Conservation (phyloP, 2,329 filamentous ascomycete species). For the Fonsecaea pugnacius region DNA sequence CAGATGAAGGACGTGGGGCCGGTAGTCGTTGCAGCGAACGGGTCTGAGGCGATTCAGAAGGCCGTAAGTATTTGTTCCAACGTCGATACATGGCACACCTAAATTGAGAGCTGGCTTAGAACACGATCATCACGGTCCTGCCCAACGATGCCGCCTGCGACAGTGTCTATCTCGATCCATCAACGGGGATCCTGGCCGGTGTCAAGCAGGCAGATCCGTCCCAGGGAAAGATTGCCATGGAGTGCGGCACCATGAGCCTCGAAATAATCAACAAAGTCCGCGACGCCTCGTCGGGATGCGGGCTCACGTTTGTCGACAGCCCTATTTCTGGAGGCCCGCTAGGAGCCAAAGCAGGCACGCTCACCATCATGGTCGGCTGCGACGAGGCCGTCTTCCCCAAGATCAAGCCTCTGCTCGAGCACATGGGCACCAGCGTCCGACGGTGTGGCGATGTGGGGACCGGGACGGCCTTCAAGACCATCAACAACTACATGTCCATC, state of each 20-base stretch:
- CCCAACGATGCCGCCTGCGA: constrained; percentile 11
- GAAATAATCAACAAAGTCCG: constrained; percentile 12
- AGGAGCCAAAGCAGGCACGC: constrained; percentile 18
- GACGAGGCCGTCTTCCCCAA: constrained; percentile 10
- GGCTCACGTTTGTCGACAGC: constrained; percentile 18
- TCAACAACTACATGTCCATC: constrained; percentile 39
- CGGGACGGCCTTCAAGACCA: constrained; percentile 37
- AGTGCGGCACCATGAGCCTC: constrained; percentile 22
- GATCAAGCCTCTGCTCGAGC: constrained; percentile 13
- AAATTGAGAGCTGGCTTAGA: constrained; percentile 10
- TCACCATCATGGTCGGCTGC: constrained; percentile 25
- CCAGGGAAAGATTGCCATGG: constrained; percentile 19
- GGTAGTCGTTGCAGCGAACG: constrained; percentile 43
- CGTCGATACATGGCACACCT: background rate
- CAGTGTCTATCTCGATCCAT: constrained; percentile 11
- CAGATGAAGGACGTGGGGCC: constrained; percentile 43
- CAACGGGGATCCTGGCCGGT: constrained; percentile 14
- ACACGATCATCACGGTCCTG: constrained; percentile 19
- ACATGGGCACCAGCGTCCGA: constrained; percentile 33
- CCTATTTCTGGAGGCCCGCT: constrained; percentile 24
- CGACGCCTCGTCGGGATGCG: constrained; percentile 10
- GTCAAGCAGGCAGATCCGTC: background rate
- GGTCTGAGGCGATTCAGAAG: constrained; percentile 45
- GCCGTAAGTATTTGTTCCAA: constrained; percentile 38
- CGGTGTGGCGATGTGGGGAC: constrained; percentile 37